Evolutionary conservation across 768 basidiomycete species (phyloP), one percentile per base, ranked within the genome.

Genomic region (Aureoboletus auriporus): DNA sequence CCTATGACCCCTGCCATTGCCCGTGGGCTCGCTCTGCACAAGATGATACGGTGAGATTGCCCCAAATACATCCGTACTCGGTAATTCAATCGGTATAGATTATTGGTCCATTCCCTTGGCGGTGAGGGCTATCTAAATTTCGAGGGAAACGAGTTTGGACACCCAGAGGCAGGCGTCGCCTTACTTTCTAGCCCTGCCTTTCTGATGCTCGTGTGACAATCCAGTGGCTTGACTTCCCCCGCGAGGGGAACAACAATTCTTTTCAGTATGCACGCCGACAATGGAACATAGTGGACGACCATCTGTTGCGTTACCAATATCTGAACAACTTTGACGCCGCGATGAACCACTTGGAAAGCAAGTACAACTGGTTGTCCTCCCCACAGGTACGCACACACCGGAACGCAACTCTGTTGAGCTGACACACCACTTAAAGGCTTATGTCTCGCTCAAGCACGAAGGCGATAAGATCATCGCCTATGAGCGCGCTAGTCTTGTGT

Each of bases 121-220:
- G 96, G 96, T 14, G 96, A 99, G 71, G 95, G 92, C 1, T 99
- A 96, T 66, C 76, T 99, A 53, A 98, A 96, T 69, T 99, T 99
- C 47, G 93, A 95, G 68, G 93, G 92, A 29, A 98, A 97, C 55
- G 95, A 99, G 63, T 99, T 99, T 62, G 95, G 95, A 37, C 95
- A 99, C 66, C 95, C 95, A 10, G 95, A 99, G 74, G 92, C 86
- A 52, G 39, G 73, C 63, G 17, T 40, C 17, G 3, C 26, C 20
- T 23, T 30, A 39, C 43, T 14, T 23, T 16, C 39, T 35, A 4
- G 38, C 35, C 12, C 27, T 14, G 1, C 26, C 39, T 26, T 37
- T 38, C 23, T 39, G 29, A 54, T 30, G 17, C 42, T 6, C 17
- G 36, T 23, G 5, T 42, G 34, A 16, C 9, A 38, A n/a, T 46